A percentile compares a stretch with the other conserved stretches of the same genome.
Evolutionary conservation across 176 grass and related monocot species (phyloP).

Genomic region (Aechmea fasciata): DNA sequence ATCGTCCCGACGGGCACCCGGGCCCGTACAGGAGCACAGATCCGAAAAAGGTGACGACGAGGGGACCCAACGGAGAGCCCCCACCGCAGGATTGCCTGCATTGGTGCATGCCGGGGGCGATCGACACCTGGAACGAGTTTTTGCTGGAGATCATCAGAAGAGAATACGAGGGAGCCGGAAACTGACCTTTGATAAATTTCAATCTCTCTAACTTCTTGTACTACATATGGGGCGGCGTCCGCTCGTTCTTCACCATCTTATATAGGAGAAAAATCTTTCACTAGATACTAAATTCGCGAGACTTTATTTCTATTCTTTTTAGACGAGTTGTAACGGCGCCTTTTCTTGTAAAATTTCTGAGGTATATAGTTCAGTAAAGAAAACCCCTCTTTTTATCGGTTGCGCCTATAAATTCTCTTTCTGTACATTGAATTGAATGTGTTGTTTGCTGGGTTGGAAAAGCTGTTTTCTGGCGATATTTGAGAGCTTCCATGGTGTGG

Average conservation of each 20-base stretch:
- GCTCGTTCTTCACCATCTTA: background rate
- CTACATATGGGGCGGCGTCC: background rate
- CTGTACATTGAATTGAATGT: too few species aligned
- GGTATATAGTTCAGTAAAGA: too few species aligned
- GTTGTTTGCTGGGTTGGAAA: too few species aligned
- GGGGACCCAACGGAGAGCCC: slow-evolving; percentile 75
- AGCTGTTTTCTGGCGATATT: too few species aligned
- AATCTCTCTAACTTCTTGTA: background rate
- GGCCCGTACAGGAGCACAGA: slow-evolving; percentile 77
- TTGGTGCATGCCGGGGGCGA: slow-evolving; percentile 96
- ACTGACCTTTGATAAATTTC: slow-evolving; percentile 22
- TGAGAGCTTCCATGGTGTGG: too few species aligned
- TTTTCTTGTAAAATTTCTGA: too few species aligned
- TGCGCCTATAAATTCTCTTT: too few species aligned
- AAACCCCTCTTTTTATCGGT: too few species aligned
- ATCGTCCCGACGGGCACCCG: slow-evolving; percentile 79
- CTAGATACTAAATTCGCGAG: too few species aligned
- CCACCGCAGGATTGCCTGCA: slow-evolving; percentile 91
- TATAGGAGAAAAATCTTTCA: too few species aligned
- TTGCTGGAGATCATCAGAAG: slow-evolving; percentile 68
- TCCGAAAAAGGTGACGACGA: slow-evolving; percentile 84
- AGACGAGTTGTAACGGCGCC: too few species aligned
- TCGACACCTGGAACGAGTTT: slow-evolving; percentile 92
- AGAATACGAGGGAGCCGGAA: slow-evolving; percentile 38
- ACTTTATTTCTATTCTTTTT: too few species aligned